Conservation (phyloP, 2,329 filamentous ascomycete species). For the Alternaria panax region DNA sequence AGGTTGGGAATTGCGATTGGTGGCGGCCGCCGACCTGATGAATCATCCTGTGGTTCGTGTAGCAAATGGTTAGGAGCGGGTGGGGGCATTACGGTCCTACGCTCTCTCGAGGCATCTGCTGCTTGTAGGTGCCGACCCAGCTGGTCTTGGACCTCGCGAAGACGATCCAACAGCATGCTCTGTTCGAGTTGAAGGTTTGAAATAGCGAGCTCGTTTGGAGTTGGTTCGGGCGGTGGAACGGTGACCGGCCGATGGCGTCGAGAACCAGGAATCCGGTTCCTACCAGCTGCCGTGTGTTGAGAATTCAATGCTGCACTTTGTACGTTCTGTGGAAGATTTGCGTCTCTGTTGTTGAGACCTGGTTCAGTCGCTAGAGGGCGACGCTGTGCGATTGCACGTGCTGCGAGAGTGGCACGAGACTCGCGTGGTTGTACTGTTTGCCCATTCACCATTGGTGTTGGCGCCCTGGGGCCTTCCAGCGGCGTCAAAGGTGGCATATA, state of each 20-base stretch:
- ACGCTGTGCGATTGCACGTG: slow-evolving; percentile 5
- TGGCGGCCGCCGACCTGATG: not conserved
- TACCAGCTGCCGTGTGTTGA: not conserved
- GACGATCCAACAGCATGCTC: not conserved
- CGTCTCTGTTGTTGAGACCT: not conserved
- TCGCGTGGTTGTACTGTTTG: not conserved
- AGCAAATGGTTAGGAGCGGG: not conserved
- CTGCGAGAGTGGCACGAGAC: slow-evolving; percentile 2
- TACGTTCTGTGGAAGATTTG: not conserved
- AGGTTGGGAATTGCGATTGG: not conserved
- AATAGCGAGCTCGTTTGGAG: not conserved
- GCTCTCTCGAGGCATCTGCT: not conserved
- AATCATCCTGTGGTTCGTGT: not conserved
- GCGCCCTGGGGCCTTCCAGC: not conserved
- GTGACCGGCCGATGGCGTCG: not conserved
- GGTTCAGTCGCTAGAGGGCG: not conserved
- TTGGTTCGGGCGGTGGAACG: not conserved
- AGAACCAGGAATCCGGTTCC: not conserved
- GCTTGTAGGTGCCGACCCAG: not conserved
- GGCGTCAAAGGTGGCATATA: not conserved
- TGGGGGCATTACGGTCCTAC: not conserved
- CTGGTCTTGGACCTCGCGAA: not conserved
- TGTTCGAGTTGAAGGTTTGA: not conserved
- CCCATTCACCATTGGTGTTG: not conserved
- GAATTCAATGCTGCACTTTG: not conserved